A percentile compares a stretch with the other conserved stretches of the same genome.
phyloP scores from a whole-genome alignment of 257 asterid genomes.

The Forsythia suspensa region DNA sequence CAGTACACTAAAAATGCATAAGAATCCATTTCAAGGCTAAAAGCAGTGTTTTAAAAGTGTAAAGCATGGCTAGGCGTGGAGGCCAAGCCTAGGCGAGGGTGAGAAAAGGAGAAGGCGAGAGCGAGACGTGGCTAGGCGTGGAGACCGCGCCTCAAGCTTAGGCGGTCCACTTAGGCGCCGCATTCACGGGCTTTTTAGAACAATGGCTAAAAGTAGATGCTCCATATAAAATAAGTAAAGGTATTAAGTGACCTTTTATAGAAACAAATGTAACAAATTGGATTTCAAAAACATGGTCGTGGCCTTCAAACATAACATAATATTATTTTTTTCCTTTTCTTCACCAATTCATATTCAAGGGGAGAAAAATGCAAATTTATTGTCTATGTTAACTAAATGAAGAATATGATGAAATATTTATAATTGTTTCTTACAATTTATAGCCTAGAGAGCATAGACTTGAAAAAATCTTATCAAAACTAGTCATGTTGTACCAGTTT shows the following conservation, averaged over 20 bases:
- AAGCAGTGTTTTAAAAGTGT: too few species aligned
- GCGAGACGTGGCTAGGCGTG: too few species aligned
- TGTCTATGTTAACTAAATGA: background rate
- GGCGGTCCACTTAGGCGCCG: too few species aligned
- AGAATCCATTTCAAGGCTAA: background rate
- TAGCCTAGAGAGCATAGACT: background rate
- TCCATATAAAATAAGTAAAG: background rate
- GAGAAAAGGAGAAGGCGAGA: too few species aligned
- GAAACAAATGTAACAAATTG: background rate
- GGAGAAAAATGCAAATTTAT: background rate
- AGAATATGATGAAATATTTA: background rate
- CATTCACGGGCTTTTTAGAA: too few species aligned
- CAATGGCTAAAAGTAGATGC: background rate
- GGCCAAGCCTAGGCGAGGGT: too few species aligned
- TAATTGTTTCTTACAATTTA: background rate
- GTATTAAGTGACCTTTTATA: background rate
- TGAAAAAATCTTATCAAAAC: background rate
- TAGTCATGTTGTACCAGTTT: background rate
- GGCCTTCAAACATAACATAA: background rate
- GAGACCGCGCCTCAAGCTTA: too few species aligned
- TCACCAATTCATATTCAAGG: background rate
- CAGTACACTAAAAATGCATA: background rate
- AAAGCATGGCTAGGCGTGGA: too few species aligned
- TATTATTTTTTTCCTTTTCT: too few species aligned
- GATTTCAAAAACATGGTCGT: too few species aligned